A percentile compares a stretch with the other conserved stretches of the same genome.
Evolutionary conservation across 257 asterid species (phyloP).

Genomic region (Ocimum tenuiflorum): DNA sequence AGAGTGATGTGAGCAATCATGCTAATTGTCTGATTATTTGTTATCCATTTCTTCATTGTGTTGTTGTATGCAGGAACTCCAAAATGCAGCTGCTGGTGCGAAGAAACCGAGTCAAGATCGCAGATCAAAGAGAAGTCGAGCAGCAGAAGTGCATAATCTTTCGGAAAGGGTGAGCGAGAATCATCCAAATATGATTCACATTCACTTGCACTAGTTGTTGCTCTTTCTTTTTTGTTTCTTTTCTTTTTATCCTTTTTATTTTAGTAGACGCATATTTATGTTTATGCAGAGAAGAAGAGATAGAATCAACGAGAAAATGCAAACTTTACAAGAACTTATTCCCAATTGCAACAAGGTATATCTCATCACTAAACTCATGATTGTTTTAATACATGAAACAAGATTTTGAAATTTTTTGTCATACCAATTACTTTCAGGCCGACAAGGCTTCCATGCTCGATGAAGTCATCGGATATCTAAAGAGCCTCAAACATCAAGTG

Average conservation of each 20-base stretch:
- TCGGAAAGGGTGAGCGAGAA: constrained; percentile 68
- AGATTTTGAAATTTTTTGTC: too few relatives aligned
- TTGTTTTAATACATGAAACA: not conserved
- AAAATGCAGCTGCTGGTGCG: constrained; percentile 40
- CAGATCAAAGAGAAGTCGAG: constrained; percentile 72
- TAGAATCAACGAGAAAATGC: constrained; percentile 86
- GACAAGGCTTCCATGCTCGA: constrained; percentile 95
- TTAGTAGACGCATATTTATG: too few relatives aligned
- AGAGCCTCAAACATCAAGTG: constrained; percentile 83
- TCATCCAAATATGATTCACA: not conserved
- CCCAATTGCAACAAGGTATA: constrained; percentile 88
- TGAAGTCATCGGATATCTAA: constrained; percentile 85
- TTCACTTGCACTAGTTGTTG: not conserved
- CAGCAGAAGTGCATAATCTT: constrained; percentile 83
- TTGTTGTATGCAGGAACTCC: constrained; percentile 50
- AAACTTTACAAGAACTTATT: constrained; percentile 78
- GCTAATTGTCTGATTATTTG: not conserved
- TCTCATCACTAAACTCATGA: not conserved
- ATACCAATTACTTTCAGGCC: constrained; percentile 30
- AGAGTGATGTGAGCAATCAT: constrained; percentile 50
- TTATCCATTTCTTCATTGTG: not conserved
- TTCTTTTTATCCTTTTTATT: not conserved
- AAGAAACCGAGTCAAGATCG: constrained; percentile 33
- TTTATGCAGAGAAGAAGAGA: constrained; percentile 67
- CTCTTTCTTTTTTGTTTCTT: constrained; percentile 20